Conservation (phyloP, 768 basidiomycete species). For the Leucocoprinus birnbaumii region DNA sequence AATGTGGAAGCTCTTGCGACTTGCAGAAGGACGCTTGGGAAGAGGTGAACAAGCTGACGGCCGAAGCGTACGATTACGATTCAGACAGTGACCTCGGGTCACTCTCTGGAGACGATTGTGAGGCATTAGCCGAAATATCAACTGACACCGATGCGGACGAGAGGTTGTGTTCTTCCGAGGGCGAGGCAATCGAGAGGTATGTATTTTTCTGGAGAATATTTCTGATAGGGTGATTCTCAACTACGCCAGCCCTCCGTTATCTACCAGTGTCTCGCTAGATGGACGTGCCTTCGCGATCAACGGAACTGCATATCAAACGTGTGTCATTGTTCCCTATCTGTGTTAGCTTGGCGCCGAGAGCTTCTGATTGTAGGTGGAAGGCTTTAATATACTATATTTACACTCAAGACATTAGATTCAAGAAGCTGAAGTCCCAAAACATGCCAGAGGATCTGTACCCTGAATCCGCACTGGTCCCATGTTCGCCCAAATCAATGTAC, state of each 20-base stretch:
- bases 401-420: constrained; percentile 1
- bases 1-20: constrained; percentile 1
- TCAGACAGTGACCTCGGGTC: constrained; percentile 11
- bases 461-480: constrained; percentile 2
- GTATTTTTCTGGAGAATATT: too few species aligned
- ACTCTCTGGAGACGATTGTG: too few species aligned
- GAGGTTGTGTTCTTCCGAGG: too few species aligned
- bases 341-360: not conserved
- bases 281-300: constrained; percentile 8
- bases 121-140: too few species aligned
- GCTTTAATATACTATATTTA: constrained; percentile 8
- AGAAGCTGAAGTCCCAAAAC: not conserved
- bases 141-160: not conserved
- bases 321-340: too few species aligned
- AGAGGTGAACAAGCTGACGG: not conserved
- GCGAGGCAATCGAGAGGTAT: not conserved
- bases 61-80: constrained; percentile 9
- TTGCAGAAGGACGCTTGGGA: not conserved
- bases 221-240: too few species aligned
- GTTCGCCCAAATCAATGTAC: constrained; percentile 37
- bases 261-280: not conserved
- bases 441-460: not conserved
- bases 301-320: not conserved
- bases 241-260: not conserved
- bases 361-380: not conserved